Evolutionary conservation across 345 rosid genomes (phyloP), one percentile per base, ranked within the genome.

Genomic region (Linum usitatissimum): DNA sequence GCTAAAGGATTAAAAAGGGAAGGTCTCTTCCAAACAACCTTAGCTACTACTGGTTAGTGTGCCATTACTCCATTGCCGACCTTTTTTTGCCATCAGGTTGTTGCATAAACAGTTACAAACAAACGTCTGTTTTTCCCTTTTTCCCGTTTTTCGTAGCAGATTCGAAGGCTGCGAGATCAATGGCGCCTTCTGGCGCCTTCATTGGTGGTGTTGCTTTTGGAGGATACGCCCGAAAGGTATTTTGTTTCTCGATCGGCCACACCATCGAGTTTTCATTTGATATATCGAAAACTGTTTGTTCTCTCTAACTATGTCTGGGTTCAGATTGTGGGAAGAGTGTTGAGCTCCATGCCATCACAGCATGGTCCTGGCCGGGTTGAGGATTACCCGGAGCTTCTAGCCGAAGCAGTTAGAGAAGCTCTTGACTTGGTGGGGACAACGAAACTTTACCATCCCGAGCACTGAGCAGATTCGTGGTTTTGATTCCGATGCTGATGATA

Each of bases 171-270:
- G 70, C 56, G 56, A 38, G 36, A 48, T 42, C 60, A 55, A 18
- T 45, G 8, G 60, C 38, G 5, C 38, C 42, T n/a, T 17, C 34
- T 0, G 65, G 61, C 66, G 75, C 83, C 18, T 30, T 65, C 20
- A 71, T 80, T 31, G 79, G 80, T 61, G 90, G 86, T 60, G 64
- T 84, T 60, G 86, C 86, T 36, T 84, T 72, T 21, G 86, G 86
- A 49, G 84, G 86, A 51, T 75, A 84, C 68, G 84, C 90, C 31
- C 72, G 83, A 56, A 80, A 84, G 84, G 90, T 78, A 67, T 64
- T 15, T 4, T 40, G 7, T 6, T 0, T 15, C 3, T 48, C 67
- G 30, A 59, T 30, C 57, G 17, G 31, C 18, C 57, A 19, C 15
- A 13, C 7, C 14, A 42, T 45, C 12, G 1, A 18, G 4, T 40